phyloP scores from a whole-genome alignment of 2,329 filamentous ascomycete genomes.

The Phaeosphaeriaceae sp. region DNA sequence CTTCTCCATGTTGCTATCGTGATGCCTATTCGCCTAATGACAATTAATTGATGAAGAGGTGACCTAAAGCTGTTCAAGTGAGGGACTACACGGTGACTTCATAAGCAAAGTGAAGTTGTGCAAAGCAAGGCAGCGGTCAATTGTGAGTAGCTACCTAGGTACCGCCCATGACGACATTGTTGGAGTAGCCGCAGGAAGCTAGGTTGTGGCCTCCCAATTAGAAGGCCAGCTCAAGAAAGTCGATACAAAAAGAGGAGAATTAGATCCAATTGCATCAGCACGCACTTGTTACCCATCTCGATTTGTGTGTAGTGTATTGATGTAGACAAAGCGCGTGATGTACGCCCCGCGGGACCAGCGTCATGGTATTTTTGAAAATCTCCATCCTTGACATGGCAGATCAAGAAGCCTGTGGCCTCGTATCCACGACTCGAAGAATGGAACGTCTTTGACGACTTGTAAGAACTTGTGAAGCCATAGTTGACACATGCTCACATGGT shows the following conservation, averaged over 20 bases:
- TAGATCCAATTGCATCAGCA: slow-evolving; percentile 20
- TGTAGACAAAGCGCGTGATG: slow-evolving; percentile 3
- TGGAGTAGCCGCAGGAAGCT: slow-evolving; percentile 22
- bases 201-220: slow-evolving; percentile 25
- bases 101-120: slow-evolving; percentile 11
- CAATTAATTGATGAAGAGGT: slow-evolving; percentile 8
- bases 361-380: not conserved
- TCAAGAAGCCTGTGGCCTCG: no score
- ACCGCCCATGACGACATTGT: slow-evolving; percentile 23
- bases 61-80: slow-evolving; percentile 2
- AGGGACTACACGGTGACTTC: slow-evolving; percentile 4
- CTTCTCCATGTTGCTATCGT: slow-evolving; percentile 49
- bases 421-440: no score
- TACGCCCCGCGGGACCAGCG: not conserved
- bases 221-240: slow-evolving; percentile 2
- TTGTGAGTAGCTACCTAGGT: slow-evolving; percentile 20
- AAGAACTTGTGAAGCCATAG: no score
- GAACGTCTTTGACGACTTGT: no score
- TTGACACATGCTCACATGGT: no score
- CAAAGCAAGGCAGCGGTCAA: slow-evolving; percentile 33
- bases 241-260: slow-evolving; percentile 15
- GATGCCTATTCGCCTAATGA: not conserved
- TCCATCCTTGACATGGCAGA: no score
- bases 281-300: slow-evolving; percentile 1
- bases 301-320: slow-evolving; percentile 1